Base-by-base conservation (phyloP, 495 filamentous ascomycete genomes). In the Parathielavia hyrcaniae region DNA sequence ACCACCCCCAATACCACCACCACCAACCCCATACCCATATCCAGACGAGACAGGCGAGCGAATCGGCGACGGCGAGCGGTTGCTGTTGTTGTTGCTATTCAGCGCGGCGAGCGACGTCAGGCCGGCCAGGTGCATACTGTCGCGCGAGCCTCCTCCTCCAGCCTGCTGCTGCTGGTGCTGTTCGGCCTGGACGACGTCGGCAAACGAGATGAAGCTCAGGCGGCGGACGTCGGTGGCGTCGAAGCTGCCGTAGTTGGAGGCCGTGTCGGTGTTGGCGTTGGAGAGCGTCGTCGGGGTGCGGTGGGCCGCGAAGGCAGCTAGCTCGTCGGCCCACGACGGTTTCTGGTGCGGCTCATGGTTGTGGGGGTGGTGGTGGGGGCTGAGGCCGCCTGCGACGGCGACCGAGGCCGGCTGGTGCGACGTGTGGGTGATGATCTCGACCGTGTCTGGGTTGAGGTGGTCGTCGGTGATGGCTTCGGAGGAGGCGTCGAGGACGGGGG, bases 151-250 rank as follows among this genome's bases (percentile, higher is more conserved):
- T 16, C 22, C 22, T 3, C 22, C 40, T 14, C 6, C 11, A 5
- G 26, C 14, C 20, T 11, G 43, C 43, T 23, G 19, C 43, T 16
- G 43, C 17, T 60, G 57, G 19, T 77, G 75, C 65, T 95, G 90
- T 67, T 96, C 91, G 23, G 87, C 81, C 68, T 93, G 89, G n/a
- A 96, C 89, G 12, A 96, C 88, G 65, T 96, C 91, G 32, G 91
- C 90, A 67, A 96, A 96, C 16, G 88, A 92, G 68, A 96, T 95
- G 74, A 96, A 96, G 70, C 84, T 89, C 50, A 96, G 74, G 13
- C 91, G 82, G 23, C 89, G 81, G n/a, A 90, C 80, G 70, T 95
- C 90, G 36, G 80, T 79, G 14, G 79, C 81, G 68, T 91, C 89
- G 50, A 89, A 74, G 50, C 81, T 81, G 40, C 84, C 87, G 67